phyloP scores from a whole-genome alignment of 2,329 filamentous ascomycete genomes.

The Trichoderma sp. region DNA sequence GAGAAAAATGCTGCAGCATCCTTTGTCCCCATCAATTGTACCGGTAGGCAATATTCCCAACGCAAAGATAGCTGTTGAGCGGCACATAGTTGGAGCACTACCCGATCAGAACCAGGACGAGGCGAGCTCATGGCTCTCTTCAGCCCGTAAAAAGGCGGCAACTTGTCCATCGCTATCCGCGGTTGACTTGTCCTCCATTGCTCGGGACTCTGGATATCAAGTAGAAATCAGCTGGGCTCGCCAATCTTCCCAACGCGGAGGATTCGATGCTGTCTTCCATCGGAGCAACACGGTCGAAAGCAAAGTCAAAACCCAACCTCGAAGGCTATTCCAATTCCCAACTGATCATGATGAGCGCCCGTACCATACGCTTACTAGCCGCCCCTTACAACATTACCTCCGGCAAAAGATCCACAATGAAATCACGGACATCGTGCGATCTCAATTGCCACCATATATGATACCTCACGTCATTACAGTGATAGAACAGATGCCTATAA shows the following conservation, averaged over 20 bases:
- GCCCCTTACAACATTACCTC: not conserved
- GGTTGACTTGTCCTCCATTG: not conserved
- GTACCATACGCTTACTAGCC: not conserved
- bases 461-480: not conserved
- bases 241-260: not conserved
- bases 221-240: not conserved
- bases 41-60: not conserved
- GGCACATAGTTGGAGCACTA: not conserved
- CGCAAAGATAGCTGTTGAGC: not conserved
- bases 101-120: not conserved
- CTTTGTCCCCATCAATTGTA: not conserved
- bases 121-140: not conserved
- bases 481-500: not conserved
- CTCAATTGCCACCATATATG: not conserved
- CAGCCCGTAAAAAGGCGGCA: not conserved
- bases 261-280: not conserved
- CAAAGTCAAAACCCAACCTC: not conserved
- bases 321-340: not conserved
- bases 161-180: not conserved
- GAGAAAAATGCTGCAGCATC: not conserved
- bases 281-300: fast-evolving
- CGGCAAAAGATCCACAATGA: not conserved
- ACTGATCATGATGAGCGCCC: not conserved
- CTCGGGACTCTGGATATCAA: not conserved
- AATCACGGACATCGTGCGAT: not conserved